A percentile compares a stretch with the other conserved stretches of the same genome.
Evolutionary conservation across 495 filamentous ascomycete genomes (phyloP).

Genomic region (Penicillium argentinense): DNA sequence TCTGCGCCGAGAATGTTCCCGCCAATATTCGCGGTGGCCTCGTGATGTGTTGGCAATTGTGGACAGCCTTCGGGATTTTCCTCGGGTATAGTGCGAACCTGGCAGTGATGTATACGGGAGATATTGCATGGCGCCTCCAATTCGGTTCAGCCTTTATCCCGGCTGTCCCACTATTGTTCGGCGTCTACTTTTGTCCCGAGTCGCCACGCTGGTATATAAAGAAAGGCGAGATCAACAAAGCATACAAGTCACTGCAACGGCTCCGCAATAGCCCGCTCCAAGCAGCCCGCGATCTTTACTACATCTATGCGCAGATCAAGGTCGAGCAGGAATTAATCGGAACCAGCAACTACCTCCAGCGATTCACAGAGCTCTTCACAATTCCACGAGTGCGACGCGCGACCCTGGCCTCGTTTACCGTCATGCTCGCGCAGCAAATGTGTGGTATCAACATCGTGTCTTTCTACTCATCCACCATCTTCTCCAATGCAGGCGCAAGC

Average conservation of each 20-base stretch:
- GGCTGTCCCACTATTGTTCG: constrained; percentile 44
- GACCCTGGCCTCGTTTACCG: constrained; percentile 4
- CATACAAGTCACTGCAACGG: constrained; percentile 55
- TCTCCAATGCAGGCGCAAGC: no score
- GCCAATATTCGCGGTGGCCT: constrained; percentile 66
- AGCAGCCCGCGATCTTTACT: constrained; percentile 71
- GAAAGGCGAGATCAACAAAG: constrained; percentile 54
- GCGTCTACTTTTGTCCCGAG: constrained; percentile 4
- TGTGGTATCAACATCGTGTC: neutral
- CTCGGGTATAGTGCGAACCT: no score
- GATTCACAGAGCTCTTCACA: neutral
- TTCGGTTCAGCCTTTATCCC: no score
- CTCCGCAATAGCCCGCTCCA: constrained; percentile 65
- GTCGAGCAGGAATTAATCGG: constrained; percentile 25
- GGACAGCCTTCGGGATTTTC: constrained; percentile 66
- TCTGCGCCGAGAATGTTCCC: constrained; percentile 67
- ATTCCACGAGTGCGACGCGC: neutral
- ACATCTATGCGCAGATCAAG: constrained; percentile 61
- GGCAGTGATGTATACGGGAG: no score
- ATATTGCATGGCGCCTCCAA: no score
- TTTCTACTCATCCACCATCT: constrained; percentile 2
- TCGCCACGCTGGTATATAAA: constrained; percentile 2
- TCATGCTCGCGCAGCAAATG: constrained; percentile 4
- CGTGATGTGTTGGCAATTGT: constrained; percentile 78
- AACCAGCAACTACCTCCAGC: neutral